These are phyloP conservation scores for Tuctoria greenei DNA, from an alignment of 176 grass and related monocot species.

Conservation along the genomic window DNA sequence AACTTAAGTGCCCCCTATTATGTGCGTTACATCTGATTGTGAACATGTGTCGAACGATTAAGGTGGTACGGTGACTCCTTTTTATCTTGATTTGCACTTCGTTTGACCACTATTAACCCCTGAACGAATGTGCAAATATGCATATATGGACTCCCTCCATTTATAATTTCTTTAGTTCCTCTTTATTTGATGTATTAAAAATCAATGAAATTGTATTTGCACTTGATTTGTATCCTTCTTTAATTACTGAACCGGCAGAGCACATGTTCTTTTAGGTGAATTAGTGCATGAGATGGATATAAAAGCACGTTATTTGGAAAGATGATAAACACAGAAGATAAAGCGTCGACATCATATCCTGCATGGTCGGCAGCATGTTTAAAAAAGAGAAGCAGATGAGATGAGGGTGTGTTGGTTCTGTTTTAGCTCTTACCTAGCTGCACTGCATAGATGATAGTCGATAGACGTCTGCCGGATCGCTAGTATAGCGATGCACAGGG, in stretches of 20 bases:
- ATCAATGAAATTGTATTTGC: not conserved
- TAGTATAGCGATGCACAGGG: not conserved
- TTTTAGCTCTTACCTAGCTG: not conserved
- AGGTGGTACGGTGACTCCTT: no score
- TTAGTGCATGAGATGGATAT: not conserved
- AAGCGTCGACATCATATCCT: no score
- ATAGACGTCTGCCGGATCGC: not conserved
- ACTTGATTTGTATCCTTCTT: no score
- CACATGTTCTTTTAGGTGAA: no score
- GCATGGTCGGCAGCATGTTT: not conserved
- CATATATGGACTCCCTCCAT: no score
- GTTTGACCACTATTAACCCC: no score
- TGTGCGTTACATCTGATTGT: not conserved
- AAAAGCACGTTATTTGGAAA: not conserved
- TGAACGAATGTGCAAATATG: no score
- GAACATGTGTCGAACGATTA: not conserved
- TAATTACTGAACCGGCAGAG: no score
- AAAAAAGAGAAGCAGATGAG: not conserved
- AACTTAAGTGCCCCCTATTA: not conserved
- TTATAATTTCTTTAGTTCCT: no score
- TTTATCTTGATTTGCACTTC: no score
- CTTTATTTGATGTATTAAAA: no score
- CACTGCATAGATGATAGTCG: no score
- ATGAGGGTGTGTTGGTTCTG: not conserved
- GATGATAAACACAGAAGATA: not conserved